Percentiles rank a stretch among this genome's conserved stretches.
Evolutionary conservation across 148 eudicot species (phyloP).

Genomic region (Oxyria digyna): DNA sequence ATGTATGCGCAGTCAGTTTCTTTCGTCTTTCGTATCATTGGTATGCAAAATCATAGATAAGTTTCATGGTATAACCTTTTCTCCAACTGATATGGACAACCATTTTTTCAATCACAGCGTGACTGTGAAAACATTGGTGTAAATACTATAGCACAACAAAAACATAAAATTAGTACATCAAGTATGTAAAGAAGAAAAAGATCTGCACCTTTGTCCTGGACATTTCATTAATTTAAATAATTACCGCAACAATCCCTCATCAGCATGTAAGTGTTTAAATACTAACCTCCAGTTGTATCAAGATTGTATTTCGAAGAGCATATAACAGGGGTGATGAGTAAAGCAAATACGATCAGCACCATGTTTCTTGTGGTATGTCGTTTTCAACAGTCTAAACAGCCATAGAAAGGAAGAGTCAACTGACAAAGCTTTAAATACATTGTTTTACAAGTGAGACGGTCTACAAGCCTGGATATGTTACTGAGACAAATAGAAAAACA

Average conservation of each 20-base stretch:
- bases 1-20: too few relatives aligned
- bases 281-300: constrained; percentile 63
- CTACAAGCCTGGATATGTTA: neutral
- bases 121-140: too few relatives aligned
- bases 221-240: neutral
- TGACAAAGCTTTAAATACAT: neutral
- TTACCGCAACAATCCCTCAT: neutral
- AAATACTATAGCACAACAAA: too few relatives aligned
- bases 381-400: constrained; percentile 69
- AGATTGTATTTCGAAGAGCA: constrained; percentile 78
- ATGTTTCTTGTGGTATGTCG: constrained; percentile 88
- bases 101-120: constrained; percentile 65
- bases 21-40: too few relatives aligned
- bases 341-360: constrained; percentile 97
- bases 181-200: too few relatives aligned
- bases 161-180: too few relatives aligned
- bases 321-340: constrained; percentile 87
- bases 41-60: neutral
- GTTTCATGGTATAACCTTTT: constrained; percentile 26
- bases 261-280: neutral
- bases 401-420: neutral
- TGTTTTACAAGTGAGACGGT: neutral
- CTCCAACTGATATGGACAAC: constrained; percentile 49
- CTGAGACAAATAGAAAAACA: neutral
- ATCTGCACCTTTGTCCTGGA: too few relatives aligned